Percentiles rank a stretch among this genome's conserved stretches.
Conservation (phyloP, 176 grass and related monocot genomes). For the Lolium multiflorum region DNA sequence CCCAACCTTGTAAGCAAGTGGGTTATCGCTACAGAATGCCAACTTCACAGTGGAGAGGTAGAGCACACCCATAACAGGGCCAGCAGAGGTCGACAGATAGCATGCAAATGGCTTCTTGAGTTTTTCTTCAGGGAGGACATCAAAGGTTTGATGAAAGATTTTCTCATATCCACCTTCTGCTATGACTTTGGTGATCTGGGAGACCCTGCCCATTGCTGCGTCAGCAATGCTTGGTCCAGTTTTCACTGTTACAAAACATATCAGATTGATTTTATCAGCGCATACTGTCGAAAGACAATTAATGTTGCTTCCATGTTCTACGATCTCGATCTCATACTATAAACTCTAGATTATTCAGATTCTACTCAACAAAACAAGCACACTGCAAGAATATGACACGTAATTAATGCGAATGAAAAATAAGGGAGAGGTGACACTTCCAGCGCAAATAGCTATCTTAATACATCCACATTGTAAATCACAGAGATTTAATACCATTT, state of each 20-base stretch:
- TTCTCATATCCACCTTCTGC: conserved; percentile 99
- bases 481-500: not conserved
- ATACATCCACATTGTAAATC: not conserved
- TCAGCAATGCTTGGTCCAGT: conserved; percentile 95
- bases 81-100: conserved; percentile 93
- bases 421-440: not conserved
- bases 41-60: conserved; percentile 89
- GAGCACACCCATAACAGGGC: conserved; percentile 95
- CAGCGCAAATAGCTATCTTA: not conserved
- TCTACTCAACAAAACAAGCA: not conserved
- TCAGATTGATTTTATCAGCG: not conserved
- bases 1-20: conserved; percentile 85
- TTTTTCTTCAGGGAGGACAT: conserved; percentile 76
- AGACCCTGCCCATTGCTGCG: conserved; percentile 92
- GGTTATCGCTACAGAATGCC: conserved; percentile 95
- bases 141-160: conserved; percentile 94
- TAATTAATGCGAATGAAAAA: not conserved
- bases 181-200: conserved; percentile 94
- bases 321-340: not conserved
- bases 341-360: not conserved
- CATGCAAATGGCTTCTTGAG: conserved; percentile 85
- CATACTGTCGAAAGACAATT: conserved; percentile 44
- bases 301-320: not conserved
- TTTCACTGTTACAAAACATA: conserved; percentile 76
- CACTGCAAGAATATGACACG: not conserved